Base-by-base conservation (phyloP, 2,329 filamentous ascomycete species). In the Diplodia intermedia region DNA sequence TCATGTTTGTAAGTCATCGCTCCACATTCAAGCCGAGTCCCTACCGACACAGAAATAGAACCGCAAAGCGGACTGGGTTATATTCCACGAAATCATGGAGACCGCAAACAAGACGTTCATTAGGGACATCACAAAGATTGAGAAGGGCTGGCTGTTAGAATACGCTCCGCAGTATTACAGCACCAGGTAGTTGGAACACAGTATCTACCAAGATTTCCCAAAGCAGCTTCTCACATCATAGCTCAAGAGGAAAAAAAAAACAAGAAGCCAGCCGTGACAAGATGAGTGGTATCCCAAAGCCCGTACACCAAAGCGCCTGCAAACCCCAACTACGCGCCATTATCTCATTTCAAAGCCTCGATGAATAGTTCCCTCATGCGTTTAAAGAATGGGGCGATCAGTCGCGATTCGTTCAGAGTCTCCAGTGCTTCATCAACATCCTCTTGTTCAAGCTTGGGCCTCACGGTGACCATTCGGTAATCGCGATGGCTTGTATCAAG, bases 41-140 rank as follows among this genome's bases (percentile, higher is more conserved):
- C n/a, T 49, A 40, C 14, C 9, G 18, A 55, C 43, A 52, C 23
- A 8, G 4, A 23, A 55, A 49, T 31, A 86, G 84, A 97, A 97
- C 79, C 89, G 94, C 68, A 97, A 96, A 82, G 93, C 93, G 12
- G 93, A 97, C 71, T 98, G 94, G 93, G 93, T 98, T 11, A 86
- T 99, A 40, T 99, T 97, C 76, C 91, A 96, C 74, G 94, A 97
- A 80, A 88, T 97, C 47, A 88, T 97, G 84, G 92, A 98, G 81
- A 96, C 92, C 4, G 88, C 90, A 11, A 88, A 87, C 71, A 98
- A 98, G 84, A 93, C 88, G 0, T 98, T 90, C 76, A 96, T 99
- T 73, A 86, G 93, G 67, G 94, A 98, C 79, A 83, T 98, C 69
- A 95, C 90, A n/a, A 95, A 92, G 82, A 91, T 98, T 73, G 92